Evolutionary conservation across 306 rosid species (phyloP), one percentile per base, ranked within the genome.

Genomic region (Cicer yamashitae): DNA sequence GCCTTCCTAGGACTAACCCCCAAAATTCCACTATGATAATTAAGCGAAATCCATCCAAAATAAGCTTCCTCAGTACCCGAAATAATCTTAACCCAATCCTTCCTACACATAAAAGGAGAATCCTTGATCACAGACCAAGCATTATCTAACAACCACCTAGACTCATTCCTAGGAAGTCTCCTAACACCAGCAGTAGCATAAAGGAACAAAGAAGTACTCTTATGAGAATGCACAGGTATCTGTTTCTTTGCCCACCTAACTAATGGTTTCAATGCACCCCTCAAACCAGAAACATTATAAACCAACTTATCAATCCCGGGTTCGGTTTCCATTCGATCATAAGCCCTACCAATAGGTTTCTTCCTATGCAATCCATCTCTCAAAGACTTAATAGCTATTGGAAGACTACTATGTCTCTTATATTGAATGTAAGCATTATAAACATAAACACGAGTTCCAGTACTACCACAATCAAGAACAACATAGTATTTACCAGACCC

Each of bases 111-210:
- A 78, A 94, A 94, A n/a, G 93, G 93, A 7, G 96, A 94, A 59
- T 58, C 84, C 84, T 84, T 86, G 58, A 94, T 79, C 64, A 92
- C 85, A 65, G 96, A 87, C 96, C 93, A 90, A 30, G 96, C 91
- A 72, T 90, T 88, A 80, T 89, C 97, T 2, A 94, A 84, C 75
- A 94, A 79, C 98, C 98, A 89, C 40, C 66, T 77, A 13, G 97
- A 91, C 45, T 94, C 92, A 0, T 79, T 83, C 46, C 34, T 74
- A 1, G 93, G 90, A 62, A 94, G 87, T 57, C 88, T 86, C 57
- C 98, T 87, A 14, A 94, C 98, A 50, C 98, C 98, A 7, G 98
- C 98, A 20, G 98, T 94, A 17, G 98, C 97, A 77, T 85, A 89
- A 8, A 94, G 90, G 58, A 87, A 94, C 53, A 94, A 65, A 43